Conservation (phyloP, 1,284 basidiomycete genomes). For the Exobasidium cylindrosporum region DNA sequence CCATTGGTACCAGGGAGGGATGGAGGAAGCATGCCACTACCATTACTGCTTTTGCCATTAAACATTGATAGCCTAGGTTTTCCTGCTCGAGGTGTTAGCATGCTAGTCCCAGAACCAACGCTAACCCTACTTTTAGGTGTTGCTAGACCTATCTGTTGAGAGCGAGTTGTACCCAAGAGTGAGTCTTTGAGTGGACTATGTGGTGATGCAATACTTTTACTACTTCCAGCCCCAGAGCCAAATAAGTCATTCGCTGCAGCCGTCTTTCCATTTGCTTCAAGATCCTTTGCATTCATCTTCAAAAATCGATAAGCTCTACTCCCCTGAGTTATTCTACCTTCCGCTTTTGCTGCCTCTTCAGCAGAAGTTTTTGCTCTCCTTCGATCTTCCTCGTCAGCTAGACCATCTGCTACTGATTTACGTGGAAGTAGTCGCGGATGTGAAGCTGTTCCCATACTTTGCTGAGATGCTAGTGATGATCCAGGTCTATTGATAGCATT, state of each 20-base stretch:
- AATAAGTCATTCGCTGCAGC: not conserved
- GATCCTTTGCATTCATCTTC: constrained; percentile 31
- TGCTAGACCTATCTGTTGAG: not conserved
- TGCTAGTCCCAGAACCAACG: not conserved
- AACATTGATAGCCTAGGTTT: not conserved
- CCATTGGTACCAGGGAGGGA: not conserved
- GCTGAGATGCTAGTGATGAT: constrained; percentile 49
- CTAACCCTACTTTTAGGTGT: not conserved
- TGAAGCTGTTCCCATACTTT: constrained; percentile 58
- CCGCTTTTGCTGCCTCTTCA: constrained; percentile 46
- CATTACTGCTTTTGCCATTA: not conserved
- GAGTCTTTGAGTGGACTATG: constrained; percentile 33
- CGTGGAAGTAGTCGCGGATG: constrained; percentile 32
- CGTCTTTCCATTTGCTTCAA: constrained; percentile 58
- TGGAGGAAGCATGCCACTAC: not conserved
- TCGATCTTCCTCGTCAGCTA: constrained; percentile 21
- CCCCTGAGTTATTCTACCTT: constrained; percentile 68
- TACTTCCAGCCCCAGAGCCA: not conserved
- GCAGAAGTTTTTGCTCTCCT: constrained; percentile 25
- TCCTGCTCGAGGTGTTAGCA: not conserved
- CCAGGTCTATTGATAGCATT: constrained; percentile 20
- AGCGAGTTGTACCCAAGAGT: constrained; percentile 39
- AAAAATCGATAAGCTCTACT: constrained; percentile 78
- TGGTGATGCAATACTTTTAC: constrained; percentile 55
- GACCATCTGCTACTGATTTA: constrained; percentile 30